Conservation (phyloP, 345 rosid species). For the Trapa incisa region DNA sequence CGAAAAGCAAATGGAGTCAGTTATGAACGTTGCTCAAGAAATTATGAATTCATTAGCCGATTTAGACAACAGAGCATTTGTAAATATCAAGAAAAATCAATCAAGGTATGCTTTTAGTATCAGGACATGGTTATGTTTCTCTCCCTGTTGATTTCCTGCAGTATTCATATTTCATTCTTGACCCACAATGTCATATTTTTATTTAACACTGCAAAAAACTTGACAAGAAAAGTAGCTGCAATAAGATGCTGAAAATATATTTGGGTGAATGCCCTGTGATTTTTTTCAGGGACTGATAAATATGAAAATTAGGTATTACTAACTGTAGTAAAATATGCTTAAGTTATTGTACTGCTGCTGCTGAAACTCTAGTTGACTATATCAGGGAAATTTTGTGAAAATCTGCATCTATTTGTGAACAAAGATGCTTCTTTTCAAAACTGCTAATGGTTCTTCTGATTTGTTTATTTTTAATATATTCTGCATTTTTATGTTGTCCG, state of each 20-base stretch:
- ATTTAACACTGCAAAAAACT: too few species aligned
- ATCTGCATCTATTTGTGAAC: neutral
- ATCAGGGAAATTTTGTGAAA: neutral
- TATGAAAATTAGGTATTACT: neutral
- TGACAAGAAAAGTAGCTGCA: too few species aligned
- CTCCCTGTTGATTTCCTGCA: neutral
- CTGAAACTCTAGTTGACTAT: neutral
- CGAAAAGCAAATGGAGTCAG: slow-evolving; percentile 32
- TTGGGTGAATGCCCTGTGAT: neutral
- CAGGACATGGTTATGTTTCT: slow-evolving; percentile 24
- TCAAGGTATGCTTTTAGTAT: slow-evolving; percentile 31
- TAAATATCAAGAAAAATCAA: slow-evolving; percentile 24
- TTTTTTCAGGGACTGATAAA: neutral
- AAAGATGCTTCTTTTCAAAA: neutral
- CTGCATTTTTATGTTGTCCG: neutral
- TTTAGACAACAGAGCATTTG: slow-evolving; percentile 35
- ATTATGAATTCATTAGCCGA: slow-evolving; percentile 22
- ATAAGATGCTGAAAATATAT: neutral
- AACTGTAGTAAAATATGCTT: neutral
- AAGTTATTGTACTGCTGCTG: neutral
- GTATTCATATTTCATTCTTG: neutral
- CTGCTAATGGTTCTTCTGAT: neutral
- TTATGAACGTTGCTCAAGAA: slow-evolving; percentile 18
- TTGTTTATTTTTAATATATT: neutral
- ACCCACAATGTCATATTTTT: too few species aligned